Evolutionary conservation across 495 filamentous ascomycete species (phyloP), one percentile per base, ranked within the genome.

Genomic region (Podospora pseudopauciseta): DNA sequence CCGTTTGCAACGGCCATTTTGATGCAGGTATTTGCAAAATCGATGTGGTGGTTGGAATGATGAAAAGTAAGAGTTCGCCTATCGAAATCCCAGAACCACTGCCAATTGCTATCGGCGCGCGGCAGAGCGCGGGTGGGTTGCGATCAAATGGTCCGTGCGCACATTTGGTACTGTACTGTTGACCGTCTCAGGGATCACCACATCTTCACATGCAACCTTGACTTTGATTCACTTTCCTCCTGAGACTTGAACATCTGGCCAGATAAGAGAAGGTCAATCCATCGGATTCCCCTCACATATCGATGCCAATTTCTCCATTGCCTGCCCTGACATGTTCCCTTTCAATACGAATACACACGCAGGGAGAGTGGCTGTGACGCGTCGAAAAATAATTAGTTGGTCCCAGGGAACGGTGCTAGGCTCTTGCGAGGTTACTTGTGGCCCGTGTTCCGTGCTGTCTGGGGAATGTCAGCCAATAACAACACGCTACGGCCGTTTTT

Each of bases 1-100:
- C 85, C 87, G 76, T 89, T 88, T 73, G 83, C 81, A 67, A 87
- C 83, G 55, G 82, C 81, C 72, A 80, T 81, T 13, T 67, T 27
- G 62, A 39, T 9, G 65, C 13, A n/a, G 30, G 56, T 57, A 59
- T 34, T 13, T 34, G 32, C 60, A 13, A 19, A 63, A 49, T 62
- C 11, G 20, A 44, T 26, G n/a, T 26, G 55, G 5, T 19, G 23
- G 19, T 19, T 26, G 55, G n/a, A 58, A 58, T 20, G 23, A 58
- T 58, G n/a, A 15, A 58, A 26, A 26, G 55, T 20, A 58, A 5
- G 55, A 58, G 18, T 58, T 58, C 55, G 55, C 55, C 55, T 20
- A 58, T 58, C 55, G 55, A 58, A 58, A 58, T 26, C 18, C 39
- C 39, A 0, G 2, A 49, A 16, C 2, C 2, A 11, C 39, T 49